Evolutionary conservation across 306 rosid genomes (phyloP).

Genomic region (Acacia melanoxylon): DNA sequence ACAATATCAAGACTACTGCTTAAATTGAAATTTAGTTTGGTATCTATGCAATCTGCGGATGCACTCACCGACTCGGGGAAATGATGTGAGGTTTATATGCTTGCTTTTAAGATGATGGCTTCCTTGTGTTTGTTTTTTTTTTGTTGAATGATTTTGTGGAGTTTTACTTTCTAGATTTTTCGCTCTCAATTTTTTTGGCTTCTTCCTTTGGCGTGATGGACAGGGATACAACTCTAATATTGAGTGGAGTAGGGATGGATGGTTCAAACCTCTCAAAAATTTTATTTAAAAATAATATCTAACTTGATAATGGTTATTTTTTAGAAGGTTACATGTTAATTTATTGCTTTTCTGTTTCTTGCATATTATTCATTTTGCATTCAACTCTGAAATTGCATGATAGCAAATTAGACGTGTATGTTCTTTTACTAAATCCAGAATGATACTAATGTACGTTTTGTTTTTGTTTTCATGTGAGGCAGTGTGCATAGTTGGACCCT

Average conservation of each 20-base stretch:
- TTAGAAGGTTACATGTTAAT: neutral
- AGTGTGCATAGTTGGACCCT: slow-evolving; percentile 32
- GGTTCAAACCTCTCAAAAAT: neutral
- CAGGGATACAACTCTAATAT: neutral
- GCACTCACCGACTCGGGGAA: neutral
- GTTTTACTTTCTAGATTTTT: neutral
- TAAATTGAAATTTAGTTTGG: neutral
- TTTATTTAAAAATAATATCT: neutral
- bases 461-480: neutral
- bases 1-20: neutral
- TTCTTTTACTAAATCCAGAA: neutral
- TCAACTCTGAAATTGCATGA: neutral
- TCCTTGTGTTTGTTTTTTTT: neutral
- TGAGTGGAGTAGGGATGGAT: neutral
- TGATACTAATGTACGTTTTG: neutral
- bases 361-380: neutral
- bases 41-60: neutral
- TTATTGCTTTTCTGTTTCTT: neutral
- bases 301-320: neutral
- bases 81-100: slow-evolving; percentile 6
- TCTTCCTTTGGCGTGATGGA: neutral
- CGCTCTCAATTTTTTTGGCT: neutral
- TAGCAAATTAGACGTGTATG: neutral
- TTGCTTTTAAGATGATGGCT: neutral
- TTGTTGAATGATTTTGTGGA: neutral